Conservation (phyloP, 768 basidiomycete species). For the Calocybe indica region DNA sequence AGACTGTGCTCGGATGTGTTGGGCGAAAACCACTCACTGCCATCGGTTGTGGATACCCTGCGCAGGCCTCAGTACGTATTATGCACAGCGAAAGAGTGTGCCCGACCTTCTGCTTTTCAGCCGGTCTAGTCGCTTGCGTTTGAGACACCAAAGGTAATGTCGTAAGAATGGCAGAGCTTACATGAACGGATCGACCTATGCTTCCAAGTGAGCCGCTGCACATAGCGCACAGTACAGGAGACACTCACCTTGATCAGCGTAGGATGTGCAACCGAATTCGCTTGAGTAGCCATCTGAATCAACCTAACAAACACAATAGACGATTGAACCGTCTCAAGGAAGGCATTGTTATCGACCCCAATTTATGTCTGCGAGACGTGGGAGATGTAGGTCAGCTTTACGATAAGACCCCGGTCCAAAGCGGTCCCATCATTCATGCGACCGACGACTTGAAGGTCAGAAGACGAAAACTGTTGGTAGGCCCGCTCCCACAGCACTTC, state of each 20-base stretch:
- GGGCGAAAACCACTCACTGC: conserved; percentile 44
- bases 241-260: conserved; percentile 47
- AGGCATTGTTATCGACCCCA: background rate
- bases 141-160: background rate
- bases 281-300: conserved; percentile 47
- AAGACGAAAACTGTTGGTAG: no score
- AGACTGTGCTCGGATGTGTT: background rate
- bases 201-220: background rate
- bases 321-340: conserved; percentile 1
- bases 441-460: no score
- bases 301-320: no score
- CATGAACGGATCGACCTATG: conserved; percentile 66
- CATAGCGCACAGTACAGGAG: background rate
- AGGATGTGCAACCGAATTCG: conserved; percentile 55
- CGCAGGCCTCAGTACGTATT: background rate
- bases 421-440: no score
- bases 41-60: conserved; percentile 68
- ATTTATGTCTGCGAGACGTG: no score
- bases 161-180: conserved; percentile 23
- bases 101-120: conserved; percentile 57
- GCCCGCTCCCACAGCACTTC: no score
- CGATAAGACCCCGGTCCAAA: no score
- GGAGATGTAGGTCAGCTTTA: no score
- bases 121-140: conserved; percentile 18
- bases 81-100: background rate